Conservation (phyloP, 495 filamentous ascomycete species). For the Halenospora varia region DNA sequence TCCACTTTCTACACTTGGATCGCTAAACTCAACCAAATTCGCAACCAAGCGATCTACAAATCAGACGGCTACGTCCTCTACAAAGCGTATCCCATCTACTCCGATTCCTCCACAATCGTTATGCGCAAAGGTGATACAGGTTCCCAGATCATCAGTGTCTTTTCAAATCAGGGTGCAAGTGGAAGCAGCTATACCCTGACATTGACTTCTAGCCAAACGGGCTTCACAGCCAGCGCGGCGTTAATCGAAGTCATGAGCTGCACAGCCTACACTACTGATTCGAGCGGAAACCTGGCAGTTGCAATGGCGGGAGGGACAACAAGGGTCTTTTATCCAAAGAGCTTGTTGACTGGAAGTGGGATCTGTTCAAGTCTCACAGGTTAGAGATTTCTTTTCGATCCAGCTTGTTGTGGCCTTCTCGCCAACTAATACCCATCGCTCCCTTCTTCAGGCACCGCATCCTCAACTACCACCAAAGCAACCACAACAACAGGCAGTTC, state of each 20-base stretch:
- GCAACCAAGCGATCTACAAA: conserved; percentile 48
- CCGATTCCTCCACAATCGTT: conserved; percentile 51
- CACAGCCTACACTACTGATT: conserved; percentile 35
- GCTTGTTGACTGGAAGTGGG: conserved; percentile 32
- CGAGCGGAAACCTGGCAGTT: conserved; percentile 40
- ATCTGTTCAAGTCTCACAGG: conserved; percentile 32
- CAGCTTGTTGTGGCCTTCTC: no score
- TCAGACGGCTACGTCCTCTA: conserved; percentile 47
- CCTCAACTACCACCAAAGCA: conserved; percentile 14
- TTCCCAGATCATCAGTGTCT: conserved; percentile 53
- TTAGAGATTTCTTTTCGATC: no score
- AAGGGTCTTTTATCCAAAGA: conserved; percentile 41
- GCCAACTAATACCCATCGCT: no score
- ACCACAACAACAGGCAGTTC: conserved; percentile 36
- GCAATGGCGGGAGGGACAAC: conserved; percentile 47
- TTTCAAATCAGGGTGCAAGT: conserved; percentile 52
- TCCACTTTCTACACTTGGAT: conserved; percentile 58
- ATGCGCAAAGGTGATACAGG: conserved; percentile 60
- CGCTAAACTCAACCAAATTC: conserved; percentile 53
- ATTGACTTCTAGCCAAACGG: conserved; percentile 35
- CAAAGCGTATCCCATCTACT: conserved; percentile 51
- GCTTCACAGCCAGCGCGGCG: conserved; percentile 31
- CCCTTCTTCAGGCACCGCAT: conserved; percentile 8
- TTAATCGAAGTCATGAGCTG: conserved; percentile 51
- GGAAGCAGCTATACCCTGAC: conserved; percentile 43